A percentile compares a stretch with the other conserved stretches of the same genome.
phyloP scores from a whole-genome alignment of 257 asterid species.

The Petrea volubilis region DNA sequence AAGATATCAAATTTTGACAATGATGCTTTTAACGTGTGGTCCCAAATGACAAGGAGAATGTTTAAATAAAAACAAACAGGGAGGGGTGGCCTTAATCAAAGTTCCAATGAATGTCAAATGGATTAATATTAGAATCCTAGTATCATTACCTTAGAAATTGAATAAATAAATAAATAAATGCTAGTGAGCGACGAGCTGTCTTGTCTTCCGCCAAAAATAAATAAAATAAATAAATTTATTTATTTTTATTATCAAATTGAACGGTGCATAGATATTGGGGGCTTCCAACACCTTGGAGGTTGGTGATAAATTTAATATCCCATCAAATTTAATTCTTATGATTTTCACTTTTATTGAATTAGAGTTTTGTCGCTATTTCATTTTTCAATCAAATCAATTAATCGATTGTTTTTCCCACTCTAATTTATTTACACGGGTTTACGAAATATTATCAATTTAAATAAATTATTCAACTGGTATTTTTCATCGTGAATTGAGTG shows the following conservation, averaged over 20 bases:
- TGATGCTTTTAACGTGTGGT: conserved; percentile 7
- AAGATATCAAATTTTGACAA: neutral
- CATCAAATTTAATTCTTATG: conserved; percentile 26
- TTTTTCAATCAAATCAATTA: conserved; percentile 24
- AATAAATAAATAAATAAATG: neutral
- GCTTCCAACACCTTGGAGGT: conserved; percentile 31
- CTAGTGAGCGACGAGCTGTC: neutral
- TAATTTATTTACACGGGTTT: neutral
- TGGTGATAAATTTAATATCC: conserved; percentile 43
- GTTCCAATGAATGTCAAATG: conserved; percentile 33
- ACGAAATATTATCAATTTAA: too few relatives aligned
- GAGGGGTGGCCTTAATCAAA: conserved; percentile 40
- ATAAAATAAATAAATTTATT: too few relatives aligned
- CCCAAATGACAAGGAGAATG: conserved; percentile 8
- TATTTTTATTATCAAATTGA: conserved; percentile 15
- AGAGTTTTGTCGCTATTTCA: conserved; percentile 31
- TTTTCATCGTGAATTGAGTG: too few relatives aligned
- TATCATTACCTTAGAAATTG: neutral
- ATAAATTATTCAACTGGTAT: too few relatives aligned
- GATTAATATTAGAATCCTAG: conserved; percentile 26
- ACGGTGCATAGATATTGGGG: conserved; percentile 34
- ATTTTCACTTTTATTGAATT: conserved; percentile 5
- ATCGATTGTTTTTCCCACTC: neutral
- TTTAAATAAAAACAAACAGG: conserved; percentile 1
- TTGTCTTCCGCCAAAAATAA: conserved; percentile 25